These are phyloP conservation scores for Zizania palustris DNA, from an alignment of 202 grass and related monocot genomes.

Conservation along the genomic window DNA sequence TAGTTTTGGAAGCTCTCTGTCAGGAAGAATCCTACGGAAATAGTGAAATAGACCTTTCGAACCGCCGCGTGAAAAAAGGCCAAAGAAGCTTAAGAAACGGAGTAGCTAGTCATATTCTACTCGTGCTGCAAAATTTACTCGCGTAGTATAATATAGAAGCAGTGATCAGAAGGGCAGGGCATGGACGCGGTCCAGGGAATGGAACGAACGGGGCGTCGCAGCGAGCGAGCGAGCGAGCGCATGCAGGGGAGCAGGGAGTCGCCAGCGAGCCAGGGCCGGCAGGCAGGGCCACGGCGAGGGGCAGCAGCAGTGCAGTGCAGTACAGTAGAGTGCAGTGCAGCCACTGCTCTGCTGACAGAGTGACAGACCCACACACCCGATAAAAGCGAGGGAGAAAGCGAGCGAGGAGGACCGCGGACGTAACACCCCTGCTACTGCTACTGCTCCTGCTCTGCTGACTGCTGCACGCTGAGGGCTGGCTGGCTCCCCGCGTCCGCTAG, in stretches of 20 bases:
- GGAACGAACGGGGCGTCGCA: background rate
- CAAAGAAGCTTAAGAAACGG: too few relatives aligned
- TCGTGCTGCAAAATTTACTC: too few relatives aligned
- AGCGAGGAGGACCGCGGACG: conserved; percentile 52
- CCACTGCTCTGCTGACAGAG: conserved; percentile 2
- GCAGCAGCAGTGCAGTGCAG: background rate
- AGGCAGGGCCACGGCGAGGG: background rate
- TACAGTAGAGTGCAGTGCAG: too few relatives aligned
- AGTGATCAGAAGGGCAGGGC: background rate
- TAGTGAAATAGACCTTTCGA: too few relatives aligned
- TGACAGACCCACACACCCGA: conserved; percentile 49
- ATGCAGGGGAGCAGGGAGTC: background rate
- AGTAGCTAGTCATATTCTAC: too few relatives aligned
- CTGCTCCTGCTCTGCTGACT: background rate
- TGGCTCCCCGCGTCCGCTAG: background rate
- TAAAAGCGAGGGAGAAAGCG: conserved; percentile 68
- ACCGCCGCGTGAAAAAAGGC: too few relatives aligned
- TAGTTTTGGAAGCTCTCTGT: too few relatives aligned
- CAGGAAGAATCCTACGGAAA: too few relatives aligned
- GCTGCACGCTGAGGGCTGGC: background rate
- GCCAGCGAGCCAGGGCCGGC: background rate
- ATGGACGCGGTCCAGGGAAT: conserved; percentile 33
- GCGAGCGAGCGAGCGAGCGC: background rate
- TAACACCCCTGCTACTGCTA: background rate
- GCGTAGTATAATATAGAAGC: too few relatives aligned